Conservation (phyloP, 768 basidiomycete genomes). For the Suillus placidus region DNA sequence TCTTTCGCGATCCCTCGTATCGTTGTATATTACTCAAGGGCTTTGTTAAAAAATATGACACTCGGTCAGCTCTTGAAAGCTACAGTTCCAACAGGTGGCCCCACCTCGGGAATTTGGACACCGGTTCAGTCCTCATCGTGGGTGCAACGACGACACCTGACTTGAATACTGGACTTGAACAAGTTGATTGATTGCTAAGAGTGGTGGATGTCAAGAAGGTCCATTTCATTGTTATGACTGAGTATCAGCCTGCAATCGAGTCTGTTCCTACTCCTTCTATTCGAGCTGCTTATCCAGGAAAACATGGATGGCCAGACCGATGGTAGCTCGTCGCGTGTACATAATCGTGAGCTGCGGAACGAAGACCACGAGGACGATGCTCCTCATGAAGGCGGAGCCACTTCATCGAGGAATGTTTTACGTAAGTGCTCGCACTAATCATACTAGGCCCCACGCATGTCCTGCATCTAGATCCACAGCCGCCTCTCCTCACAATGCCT, state of each 20-base stretch:
- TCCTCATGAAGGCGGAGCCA: not conserved
- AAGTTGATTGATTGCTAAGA: not conserved
- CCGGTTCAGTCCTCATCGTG: too few species aligned
- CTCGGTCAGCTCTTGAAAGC: too few species aligned
- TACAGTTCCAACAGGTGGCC: too few species aligned
- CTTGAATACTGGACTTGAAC: too few species aligned
- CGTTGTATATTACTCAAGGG: too few species aligned
- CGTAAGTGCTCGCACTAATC: not conserved
- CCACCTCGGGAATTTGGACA: slow-evolving; percentile 22
- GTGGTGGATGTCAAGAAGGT: not conserved
- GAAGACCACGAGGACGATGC: slow-evolving; percentile 24
- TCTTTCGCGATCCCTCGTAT: too few species aligned
- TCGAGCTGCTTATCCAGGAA: slow-evolving; percentile 63
- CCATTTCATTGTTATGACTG: not conserved
- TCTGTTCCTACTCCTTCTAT: slow-evolving; percentile 53
- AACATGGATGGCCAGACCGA: slow-evolving; percentile 20
- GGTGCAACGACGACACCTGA: too few species aligned
- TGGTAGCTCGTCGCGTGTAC: slow-evolving; percentile 8
- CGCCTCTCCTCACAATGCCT: not conserved
- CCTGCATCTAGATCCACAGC: not conserved
- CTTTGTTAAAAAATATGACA: too few species aligned
- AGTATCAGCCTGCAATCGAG: slow-evolving; percentile 43
- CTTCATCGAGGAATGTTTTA: not conserved
- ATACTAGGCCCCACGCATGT: not conserved
- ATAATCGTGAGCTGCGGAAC: slow-evolving; percentile 41